Base-by-base conservation (phyloP, 2,329 filamentous ascomycete species). In the Dactylellina haptotyla region DNA sequence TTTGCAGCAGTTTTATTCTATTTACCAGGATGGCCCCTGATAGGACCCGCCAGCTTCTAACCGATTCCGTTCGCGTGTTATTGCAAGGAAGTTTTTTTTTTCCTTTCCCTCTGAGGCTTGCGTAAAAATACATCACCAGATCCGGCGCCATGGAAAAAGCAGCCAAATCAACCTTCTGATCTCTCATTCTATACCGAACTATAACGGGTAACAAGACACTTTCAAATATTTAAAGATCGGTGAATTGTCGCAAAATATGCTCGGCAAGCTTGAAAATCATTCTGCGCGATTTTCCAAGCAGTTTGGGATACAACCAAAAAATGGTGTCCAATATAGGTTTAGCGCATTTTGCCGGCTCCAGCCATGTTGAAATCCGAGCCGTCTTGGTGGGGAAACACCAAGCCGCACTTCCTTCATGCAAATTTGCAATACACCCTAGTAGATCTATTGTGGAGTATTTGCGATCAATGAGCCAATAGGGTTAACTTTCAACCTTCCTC, bases 341-440 rank as follows among this genome's bases (percentile, higher is more conserved):
- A 72, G 67, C 45, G 25, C 25, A 9, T 30, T 30, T 50, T 43
- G 48, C 57, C 67, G 67, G 67, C 58, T 65, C 43, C 46, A 53
- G 37, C 48, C 51, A 48, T 39, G 43, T 37, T 72, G 51, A 58
- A 53, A 65, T 57, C 67, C 67, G 67, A 57, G 67, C 67, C 67
- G 67, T 72, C 58, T 59, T 25, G 34, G 67, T 72, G 67, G 67
- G 67, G 67, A 63, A 64, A 48, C 54, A 50, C 30, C 48, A 61
- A 53, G 14, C 32, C 58, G 62, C 41, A 20, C 62, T 54, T 54
- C 58, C 26, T 48, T 46, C 57, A 71, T 71, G 58, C 57, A 63
- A 57, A 34, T 48, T 46, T 14, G 18, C 26, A 53, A 39, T 9
- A 37, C 25, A 5, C 12, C 18, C 16, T 41, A 28, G 34, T 16